Evolutionary conservation across 2,329 filamentous ascomycete species (phyloP), one percentile per base, ranked within the genome.

Genomic region (Pseudogymnoascus sp.): DNA sequence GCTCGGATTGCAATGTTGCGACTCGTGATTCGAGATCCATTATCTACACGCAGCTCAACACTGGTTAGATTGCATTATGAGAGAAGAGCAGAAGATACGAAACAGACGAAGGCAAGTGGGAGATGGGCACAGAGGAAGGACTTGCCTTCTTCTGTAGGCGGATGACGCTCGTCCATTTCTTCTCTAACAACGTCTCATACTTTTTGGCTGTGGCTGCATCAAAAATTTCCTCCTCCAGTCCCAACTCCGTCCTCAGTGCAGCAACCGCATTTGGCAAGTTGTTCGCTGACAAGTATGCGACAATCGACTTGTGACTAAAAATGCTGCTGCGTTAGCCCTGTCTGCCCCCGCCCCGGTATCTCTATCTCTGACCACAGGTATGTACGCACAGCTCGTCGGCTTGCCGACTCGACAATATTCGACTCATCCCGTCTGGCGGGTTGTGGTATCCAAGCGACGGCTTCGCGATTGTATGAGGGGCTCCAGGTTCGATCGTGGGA

Each of bases 91-190:
- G 26, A 46, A 46, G 41, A 14, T 24, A 50, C 14, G 43, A 28
- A 50, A 26, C 41, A 46, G 22, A 26, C 22, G 5, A 43, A 43
- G 6, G 41, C 6, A 24, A 11, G 19, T 46, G 7, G 50, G 26
- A 16, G 31, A 10, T 19, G 16, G 24, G 38, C 53, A 11, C 22
- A 11, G n/a, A 66, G 46, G 74, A 61, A 26, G 28, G 22, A 60
- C 33, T 37, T 77, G 88, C 90, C 88, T 95, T 96, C 77, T 96
- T 96, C 77, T 96, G 92, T 75, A 96, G 76, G 65, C 93, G 84
- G 70, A 96, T 91, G 26, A 96, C 89, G 70, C 90, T 93, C 22
- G 92, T 96, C 92, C 92, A 96, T 80, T 96, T 96, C 83, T 96
- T 96, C 81, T 96, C 92, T 66, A 96, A 78, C 37, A 96, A 77